A percentile compares a stretch with the other conserved stretches of the same genome.
Evolutionary conservation across 495 filamentous ascomycete genomes (phyloP).

Genomic region (Neurospora sp.): DNA sequence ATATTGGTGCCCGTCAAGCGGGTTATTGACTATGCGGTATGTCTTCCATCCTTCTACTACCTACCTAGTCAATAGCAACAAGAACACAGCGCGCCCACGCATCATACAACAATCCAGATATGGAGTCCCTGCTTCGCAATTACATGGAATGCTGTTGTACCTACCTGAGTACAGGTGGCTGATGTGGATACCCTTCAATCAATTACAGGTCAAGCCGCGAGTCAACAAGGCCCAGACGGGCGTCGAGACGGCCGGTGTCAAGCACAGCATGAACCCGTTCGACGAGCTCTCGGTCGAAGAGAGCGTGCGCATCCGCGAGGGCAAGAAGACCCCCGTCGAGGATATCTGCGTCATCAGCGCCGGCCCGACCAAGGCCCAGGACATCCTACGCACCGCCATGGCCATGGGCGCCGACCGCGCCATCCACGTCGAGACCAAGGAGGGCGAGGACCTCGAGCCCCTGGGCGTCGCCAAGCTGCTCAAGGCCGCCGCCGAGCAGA

Average conservation of each 20-base stretch:
- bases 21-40: slow-evolving; percentile 98
- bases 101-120: slow-evolving; percentile 2
- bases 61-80: neutral
- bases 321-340: slow-evolving; percentile 56
- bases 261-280: slow-evolving; percentile 98
- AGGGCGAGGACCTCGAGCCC: slow-evolving; percentile 66
- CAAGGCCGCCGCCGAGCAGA: slow-evolving; percentile 60
- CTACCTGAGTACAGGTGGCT: neutral
- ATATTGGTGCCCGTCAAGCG: slow-evolving; percentile 95
- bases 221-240: slow-evolving; percentile 94
- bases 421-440: slow-evolving; percentile 71
- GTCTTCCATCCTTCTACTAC: slow-evolving; percentile 11
- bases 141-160: neutral
- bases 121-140: neutral
- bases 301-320: slow-evolving; percentile 84
- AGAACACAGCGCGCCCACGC: neutral
- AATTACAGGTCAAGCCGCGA: slow-evolving; percentile 82
- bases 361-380: slow-evolving; percentile 75
- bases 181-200: neutral
- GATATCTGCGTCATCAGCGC: slow-evolving; percentile 86
- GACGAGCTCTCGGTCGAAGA: slow-evolving; percentile 97
- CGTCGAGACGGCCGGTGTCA: slow-evolving; percentile 83
- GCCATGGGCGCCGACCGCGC: slow-evolving; percentile 94
- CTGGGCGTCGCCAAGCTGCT: slow-evolving; percentile 85
- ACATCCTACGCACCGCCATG: slow-evolving; percentile 90